Evolutionary conservation across 306 rosid species (phyloP).

Genomic region (Lotus japonicus): DNA sequence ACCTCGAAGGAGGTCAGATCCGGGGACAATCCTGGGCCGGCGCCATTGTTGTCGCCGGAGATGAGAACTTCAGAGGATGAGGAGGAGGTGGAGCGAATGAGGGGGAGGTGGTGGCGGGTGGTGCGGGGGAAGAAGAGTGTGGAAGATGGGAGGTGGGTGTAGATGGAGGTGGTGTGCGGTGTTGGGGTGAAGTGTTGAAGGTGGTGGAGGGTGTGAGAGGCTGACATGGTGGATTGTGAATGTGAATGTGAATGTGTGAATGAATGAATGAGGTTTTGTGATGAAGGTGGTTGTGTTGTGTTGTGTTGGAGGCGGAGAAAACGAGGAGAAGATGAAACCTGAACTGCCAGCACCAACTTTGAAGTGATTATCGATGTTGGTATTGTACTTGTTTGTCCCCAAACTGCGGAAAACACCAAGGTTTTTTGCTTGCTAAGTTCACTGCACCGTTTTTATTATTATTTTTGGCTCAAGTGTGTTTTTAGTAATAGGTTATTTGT

Average conservation of each 20-base stretch:
- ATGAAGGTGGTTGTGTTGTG: background rate
- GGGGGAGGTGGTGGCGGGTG: constrained; percentile 4
- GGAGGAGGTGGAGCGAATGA: background rate
- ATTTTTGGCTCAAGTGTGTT: too few relatives aligned
- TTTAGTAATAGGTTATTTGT: too few relatives aligned
- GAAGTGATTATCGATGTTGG: too few relatives aligned
- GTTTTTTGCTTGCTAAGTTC: too few relatives aligned
- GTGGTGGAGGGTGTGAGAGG: constrained; percentile 61
- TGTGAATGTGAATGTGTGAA: too few relatives aligned
- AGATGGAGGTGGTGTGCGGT: constrained; percentile 17
- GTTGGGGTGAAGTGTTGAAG: constrained; percentile 46
- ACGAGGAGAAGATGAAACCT: background rate
- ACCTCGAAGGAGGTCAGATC: constrained; percentile 71
- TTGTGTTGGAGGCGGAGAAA: background rate
- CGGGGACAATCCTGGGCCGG: background rate
- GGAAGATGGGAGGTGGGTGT: constrained; percentile 1
- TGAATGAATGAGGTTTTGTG: background rate
- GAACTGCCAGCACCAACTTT: background rate
- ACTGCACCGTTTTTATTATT: too few relatives aligned
- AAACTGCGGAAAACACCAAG: too few relatives aligned
- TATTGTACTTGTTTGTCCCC: too few relatives aligned
- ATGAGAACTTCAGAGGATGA: background rate
- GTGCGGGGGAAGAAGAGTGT: constrained; percentile 18
- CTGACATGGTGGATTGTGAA: constrained; percentile 68
- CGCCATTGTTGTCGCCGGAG: constrained; percentile 22